Percentiles rank a stretch among this genome's conserved stretches.
These are phyloP conservation scores for Cryptococcus deneoformans DNA, from an alignment of 1,284 basidiomycete species.

Conservation along the genomic window DNA sequence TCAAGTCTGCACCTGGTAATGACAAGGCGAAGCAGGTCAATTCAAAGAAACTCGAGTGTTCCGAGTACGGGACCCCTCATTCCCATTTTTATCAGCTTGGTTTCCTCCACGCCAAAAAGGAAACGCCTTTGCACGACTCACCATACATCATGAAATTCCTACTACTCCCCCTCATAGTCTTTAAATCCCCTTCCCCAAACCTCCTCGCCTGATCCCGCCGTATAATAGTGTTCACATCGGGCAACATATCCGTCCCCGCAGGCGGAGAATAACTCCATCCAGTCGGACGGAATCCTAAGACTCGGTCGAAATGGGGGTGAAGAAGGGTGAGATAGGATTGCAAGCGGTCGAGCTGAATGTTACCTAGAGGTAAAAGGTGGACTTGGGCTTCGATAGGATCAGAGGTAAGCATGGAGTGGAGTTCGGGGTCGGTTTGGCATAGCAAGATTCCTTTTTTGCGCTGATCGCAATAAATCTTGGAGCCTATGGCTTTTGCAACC, in stretches of 20 bases:
- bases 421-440: slow-evolving; percentile 77
- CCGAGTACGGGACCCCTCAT: slow-evolving; percentile 82
- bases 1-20: slow-evolving; percentile 62
- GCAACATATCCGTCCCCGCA: slow-evolving; percentile 61
- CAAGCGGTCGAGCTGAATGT: slow-evolving; percentile 74
- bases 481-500: slow-evolving; percentile 73
- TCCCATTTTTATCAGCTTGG: neutral
- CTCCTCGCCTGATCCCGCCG: slow-evolving; percentile 61
- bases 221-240: slow-evolving; percentile 65
- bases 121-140: slow-evolving; percentile 13
- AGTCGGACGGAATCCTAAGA: slow-evolving; percentile 84
- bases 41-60: slow-evolving; percentile 93
- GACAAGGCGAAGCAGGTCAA: slow-evolving; percentile 90
- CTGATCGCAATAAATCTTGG: slow-evolving; percentile 87
- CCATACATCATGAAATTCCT: slow-evolving; percentile 70
- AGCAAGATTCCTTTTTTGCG: slow-evolving; percentile 75
- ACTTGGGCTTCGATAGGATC: slow-evolving; percentile 73
- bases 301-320: slow-evolving; percentile 68
- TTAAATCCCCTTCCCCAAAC: slow-evolving; percentile 68
- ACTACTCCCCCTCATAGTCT: slow-evolving; percentile 69
- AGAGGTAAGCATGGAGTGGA: slow-evolving; percentile 72
- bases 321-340: slow-evolving; percentile 73
- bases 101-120: slow-evolving; percentile 3
- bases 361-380: slow-evolving; percentile 78
- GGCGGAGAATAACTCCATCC: slow-evolving; percentile 87